A percentile compares a stretch with the other conserved stretches of the same genome.
Evolutionary conservation across 257 asterid species (phyloP).

Genomic region (Voacanga thouarsii): DNA sequence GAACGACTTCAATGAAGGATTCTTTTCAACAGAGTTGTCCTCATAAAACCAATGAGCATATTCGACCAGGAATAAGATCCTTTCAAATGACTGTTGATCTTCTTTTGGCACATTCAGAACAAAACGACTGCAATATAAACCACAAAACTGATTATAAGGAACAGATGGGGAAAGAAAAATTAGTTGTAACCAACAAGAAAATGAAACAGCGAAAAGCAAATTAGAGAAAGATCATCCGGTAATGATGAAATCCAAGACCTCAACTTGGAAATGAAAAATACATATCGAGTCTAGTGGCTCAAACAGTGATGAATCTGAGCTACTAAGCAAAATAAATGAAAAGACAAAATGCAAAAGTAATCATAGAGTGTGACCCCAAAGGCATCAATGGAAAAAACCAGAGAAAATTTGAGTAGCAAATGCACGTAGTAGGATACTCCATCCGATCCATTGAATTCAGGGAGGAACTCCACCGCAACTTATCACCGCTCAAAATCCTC

Average conservation of each 20-base stretch:
- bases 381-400: not conserved
- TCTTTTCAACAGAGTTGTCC: constrained; percentile 88
- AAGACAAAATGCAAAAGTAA: not conserved
- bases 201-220: not conserved
- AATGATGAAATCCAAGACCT: constrained; percentile 2
- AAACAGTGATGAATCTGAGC: not conserved
- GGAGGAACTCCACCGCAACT: not conserved
- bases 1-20: constrained; percentile 89
- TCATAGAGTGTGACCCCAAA: not conserved
- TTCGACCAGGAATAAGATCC: constrained; percentile 96
- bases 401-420: not conserved
- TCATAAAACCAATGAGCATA: constrained; percentile 98
- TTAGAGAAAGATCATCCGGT: not conserved
- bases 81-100: constrained; percentile 95
- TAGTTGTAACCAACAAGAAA: not conserved
- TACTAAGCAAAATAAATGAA: not conserved
- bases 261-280: not conserved
- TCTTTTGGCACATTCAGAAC: constrained; percentile 97
- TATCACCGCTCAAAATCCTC: not conserved
- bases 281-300: not conserved
- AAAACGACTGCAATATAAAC: constrained; percentile 71
- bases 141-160: constrained; percentile 6
- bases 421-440: not conserved
- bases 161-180: not conserved
- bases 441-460: not conserved